A percentile compares a stretch with the other conserved stretches of the same genome.
Evolutionary conservation across 1,284 basidiomycete genomes (phyloP).

Genomic region (Inonotus obliquus): DNA sequence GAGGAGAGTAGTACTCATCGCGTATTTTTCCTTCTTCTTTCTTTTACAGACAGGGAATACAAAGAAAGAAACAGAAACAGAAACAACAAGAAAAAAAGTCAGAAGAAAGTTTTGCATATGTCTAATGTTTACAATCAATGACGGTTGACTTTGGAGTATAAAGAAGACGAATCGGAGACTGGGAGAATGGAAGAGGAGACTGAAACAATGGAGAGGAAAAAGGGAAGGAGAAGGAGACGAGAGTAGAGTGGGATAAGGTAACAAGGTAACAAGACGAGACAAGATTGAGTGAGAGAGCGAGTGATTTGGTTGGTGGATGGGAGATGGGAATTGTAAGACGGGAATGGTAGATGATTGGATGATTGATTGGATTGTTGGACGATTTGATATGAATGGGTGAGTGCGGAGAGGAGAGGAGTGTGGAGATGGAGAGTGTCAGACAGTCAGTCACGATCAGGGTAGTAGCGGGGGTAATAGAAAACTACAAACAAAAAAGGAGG

Average conservation of each 20-base stretch:
- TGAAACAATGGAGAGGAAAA: too few species aligned
- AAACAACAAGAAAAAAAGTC: neutral
- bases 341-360: neutral
- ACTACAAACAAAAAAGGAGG: slow-evolving; percentile 17
- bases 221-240: neutral
- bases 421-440: too few species aligned
- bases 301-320: too few species aligned
- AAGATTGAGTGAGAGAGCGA: too few species aligned
- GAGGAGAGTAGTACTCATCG: too few species aligned
- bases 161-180: too few species aligned
- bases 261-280: neutral
- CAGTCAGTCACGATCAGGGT: slow-evolving; percentile 21
- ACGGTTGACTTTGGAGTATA: neutral
- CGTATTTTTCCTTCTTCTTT: neutral
- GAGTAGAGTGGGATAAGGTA: neutral
- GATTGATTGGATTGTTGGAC: neutral
- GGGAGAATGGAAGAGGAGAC: too few species aligned
- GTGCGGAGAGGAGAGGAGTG: too few species aligned
- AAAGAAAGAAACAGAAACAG: neutral
- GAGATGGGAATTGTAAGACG: neutral
- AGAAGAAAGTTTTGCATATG: slow-evolving; percentile 16
- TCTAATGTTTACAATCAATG: slow-evolving; percentile 23
- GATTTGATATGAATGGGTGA: neutral
- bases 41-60: neutral
- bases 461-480: slow-evolving; percentile 24